Conservation (phyloP, 108 stramenopile species). For the Nannochloropsis oceanica region DNA sequence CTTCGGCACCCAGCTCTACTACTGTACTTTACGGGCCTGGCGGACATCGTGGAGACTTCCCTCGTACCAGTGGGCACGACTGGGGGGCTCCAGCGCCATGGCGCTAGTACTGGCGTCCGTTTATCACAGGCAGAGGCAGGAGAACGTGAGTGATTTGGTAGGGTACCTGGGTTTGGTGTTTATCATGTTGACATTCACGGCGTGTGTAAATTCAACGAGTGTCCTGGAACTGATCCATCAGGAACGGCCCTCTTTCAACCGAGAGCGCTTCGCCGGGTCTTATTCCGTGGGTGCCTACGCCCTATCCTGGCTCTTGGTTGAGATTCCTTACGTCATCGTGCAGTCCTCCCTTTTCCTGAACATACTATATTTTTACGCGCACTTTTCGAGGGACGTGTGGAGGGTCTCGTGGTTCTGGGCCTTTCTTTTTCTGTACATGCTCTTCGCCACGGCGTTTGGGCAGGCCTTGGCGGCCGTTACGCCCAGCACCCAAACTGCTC, state of each 20-base stretch:
- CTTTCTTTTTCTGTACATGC: neutral
- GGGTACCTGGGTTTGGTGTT: neutral
- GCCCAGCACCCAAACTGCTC: neutral
- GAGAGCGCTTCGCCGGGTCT: neutral
- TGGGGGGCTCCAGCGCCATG: neutral
- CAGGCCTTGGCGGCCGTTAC: neutral
- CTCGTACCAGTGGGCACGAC: neutral
- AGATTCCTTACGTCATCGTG: slow-evolving; percentile 17
- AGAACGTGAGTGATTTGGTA: neutral
- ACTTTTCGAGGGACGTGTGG: slow-evolving; percentile 10
- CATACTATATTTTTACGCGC: slow-evolving; percentile 34
- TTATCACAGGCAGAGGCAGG: neutral
- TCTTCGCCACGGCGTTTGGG: neutral
- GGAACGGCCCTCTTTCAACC: neutral
- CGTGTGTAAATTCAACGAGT: neutral
- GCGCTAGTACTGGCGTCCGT: neutral
- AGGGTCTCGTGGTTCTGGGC: slow-evolving; percentile 32
- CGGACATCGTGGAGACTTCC: neutral
- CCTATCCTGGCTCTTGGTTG: neutral
- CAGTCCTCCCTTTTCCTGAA: slow-evolving; percentile 21
- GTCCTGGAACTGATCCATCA: neutral
- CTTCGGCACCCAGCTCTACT: neutral
- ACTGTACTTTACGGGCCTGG: neutral
- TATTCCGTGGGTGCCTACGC: slow-evolving; percentile 14
- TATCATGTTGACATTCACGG: neutral